Base-by-base conservation (phyloP, 1,139 yeast genomes). In the Debaryomyces coudertii region DNA sequence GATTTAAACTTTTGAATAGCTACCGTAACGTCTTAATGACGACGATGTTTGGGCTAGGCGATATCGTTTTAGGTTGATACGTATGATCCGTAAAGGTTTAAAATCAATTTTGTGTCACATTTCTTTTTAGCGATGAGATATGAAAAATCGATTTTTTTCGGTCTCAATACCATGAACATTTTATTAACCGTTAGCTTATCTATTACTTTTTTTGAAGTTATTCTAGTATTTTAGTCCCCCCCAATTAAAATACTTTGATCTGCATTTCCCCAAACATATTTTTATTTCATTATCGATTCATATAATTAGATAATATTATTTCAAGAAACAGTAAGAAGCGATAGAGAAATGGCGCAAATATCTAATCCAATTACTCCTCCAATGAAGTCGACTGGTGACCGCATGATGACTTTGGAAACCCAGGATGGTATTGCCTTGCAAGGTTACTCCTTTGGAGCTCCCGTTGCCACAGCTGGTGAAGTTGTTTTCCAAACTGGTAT, bases 401-500 rank as follows among this genome's bases (percentile, higher is more conserved):
- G 85, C 62, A 76, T 90, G 72, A 83, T 90, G 80, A 85, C 96
- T 51, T 81, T 93, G 66, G 97, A 95, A 71, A 83, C 96, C 60
- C 87, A 89, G 61, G 95, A 90, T 69, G 98, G 98, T 53, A 71
- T 85, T 54, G 83, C 86, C 51, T 79, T 92, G 58, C 96, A 90
- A 73, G 99, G 99, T 71, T 93, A 89, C 76, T 92, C 99, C 20
- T 95, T 95, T 60, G 99, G 99, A 77, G 97, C 99, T 48, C 86
- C 86, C 53, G 82, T 77, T 51, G 72, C 93, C 29, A 83, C 85
- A 48, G 96, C 99, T 50, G 99, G 99, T 79, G 99, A 95, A 76
- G 82, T 93, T 63, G 99, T 95, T 53, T 95, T 95, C 82, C 99
- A 93, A 73, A 95, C 99, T 53, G 99, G 99, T 77, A 95, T 95